Evolutionary conservation across 306 rosid species (phyloP), one percentile per base, ranked within the genome.

Genomic region (Malus orientalis): DNA sequence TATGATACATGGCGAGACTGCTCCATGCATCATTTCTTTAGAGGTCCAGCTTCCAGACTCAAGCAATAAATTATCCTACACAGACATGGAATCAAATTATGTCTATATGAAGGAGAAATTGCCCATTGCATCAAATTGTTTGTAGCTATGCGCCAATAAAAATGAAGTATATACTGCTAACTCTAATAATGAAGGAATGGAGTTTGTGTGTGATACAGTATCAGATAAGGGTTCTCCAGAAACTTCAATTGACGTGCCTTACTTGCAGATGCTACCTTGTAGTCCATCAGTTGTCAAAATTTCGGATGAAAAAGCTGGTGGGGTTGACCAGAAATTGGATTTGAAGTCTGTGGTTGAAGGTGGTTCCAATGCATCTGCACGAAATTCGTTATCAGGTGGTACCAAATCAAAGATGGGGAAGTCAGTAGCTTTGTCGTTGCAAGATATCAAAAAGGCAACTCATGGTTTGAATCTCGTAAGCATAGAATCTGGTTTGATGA

Each of bases 141-240:
- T 81, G 45, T 68, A 87, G 54, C 58, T 74, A 22, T 74, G 86
- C 11, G 51, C 80, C 19, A 82, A 84, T 70, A 75, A 67, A 15
- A 81, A 70, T 47, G 85, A 85, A 76, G 63, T 74, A 77, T 77
- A 81, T 29, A 57, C 81, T 32, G 71, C 85, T 75, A 78, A 84
- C 81, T 79, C 85, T 53, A 69, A 64, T 67, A 84, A 77, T 70
- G 93, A 91, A 79, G 82, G 83, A 70, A 60, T 70, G 81, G 89
- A 83, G 69, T 76, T 78, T 76, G 69, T 74, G 29, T 80, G 85
- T 74, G 82, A 71, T 78, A 73, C 71, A 65, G 70, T 75, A 65
- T 81, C 85, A 10, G 80, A 79, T 70, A 58, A 71, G 29, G 80
- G 63, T 86, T 82, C 88, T 80, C 83, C 78, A 67, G 91, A 87